Base-by-base conservation (phyloP, 1,284 basidiomycete genomes). In the Tremellales sp. region DNA sequence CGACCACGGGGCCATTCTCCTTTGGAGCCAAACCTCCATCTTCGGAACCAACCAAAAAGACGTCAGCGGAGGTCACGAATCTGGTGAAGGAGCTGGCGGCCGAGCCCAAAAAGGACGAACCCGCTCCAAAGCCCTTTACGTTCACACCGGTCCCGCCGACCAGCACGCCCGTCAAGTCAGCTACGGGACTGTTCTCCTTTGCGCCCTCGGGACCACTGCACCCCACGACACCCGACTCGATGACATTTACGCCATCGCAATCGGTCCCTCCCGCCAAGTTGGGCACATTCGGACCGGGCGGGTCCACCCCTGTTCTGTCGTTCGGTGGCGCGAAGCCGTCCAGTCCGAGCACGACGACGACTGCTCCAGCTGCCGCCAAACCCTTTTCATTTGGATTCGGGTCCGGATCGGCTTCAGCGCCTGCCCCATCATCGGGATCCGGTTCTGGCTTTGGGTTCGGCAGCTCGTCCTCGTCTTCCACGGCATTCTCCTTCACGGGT, bases 231-330 rank as follows among this genome's bases (percentile, higher is more conserved):
- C 61, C 66, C 0, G 62, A 61, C 32, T 60, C 55, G 50, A 60
- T 65, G 47, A 63, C 58, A 4, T 65, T 69, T 29, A 35, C 56
- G 2, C 57, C 62, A 0, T 62, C 65, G 2, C 39, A 56, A 2
- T 33, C 55, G 12, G 44, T 36, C 6, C 34, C 37, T 9, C 37
- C 37, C 8, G 56, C 60, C 12, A 59, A 64, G 48, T 52, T 66
- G 12, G 66, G 66, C 54, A 68, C 65, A 49, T 68, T 68, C 36
- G 65, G 66, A 12, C 64, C 63, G 3, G 63, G 60, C 19, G 66
- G 66, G 5, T 53, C 48, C n/a, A 51, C 57, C 25, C 66, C 66
- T 6, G 55, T 61, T 34, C 50, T 68, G 9, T 26, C 60, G 9
- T 68, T 68, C 43, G 66, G 66, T 3, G 61, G 59, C 1, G 63